Conservation (phyloP, 108 stramenopile genomes). For the Aurantiochytrium sp. region DNA sequence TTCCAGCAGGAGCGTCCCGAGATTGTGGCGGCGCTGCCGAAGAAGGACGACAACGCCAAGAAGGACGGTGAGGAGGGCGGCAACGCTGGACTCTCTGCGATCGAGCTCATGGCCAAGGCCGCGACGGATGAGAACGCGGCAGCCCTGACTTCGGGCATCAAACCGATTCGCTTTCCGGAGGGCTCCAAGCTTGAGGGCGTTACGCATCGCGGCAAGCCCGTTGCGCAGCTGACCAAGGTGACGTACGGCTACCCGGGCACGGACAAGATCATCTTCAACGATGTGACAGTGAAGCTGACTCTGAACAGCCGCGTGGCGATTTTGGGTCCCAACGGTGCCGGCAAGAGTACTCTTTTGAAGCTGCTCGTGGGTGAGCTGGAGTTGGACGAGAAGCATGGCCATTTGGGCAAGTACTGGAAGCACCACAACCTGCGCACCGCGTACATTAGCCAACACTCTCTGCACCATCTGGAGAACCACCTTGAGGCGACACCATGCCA, state of each 20-base stretch:
- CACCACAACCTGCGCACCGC: slow-evolving; percentile 52
- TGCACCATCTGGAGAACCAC: slow-evolving; percentile 39
- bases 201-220: slow-evolving; percentile 63
- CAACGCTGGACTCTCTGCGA: slow-evolving; percentile 82
- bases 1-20: slow-evolving; percentile 78
- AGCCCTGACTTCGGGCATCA: slow-evolving; percentile 68
- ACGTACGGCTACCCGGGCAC: slow-evolving; percentile 92
- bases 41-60: slow-evolving; percentile 93
- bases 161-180: slow-evolving; percentile 78
- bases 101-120: slow-evolving; percentile 78
- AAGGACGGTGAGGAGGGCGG: slow-evolving; percentile 81
- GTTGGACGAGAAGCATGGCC: slow-evolving; percentile 62
- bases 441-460: slow-evolving; percentile 56
- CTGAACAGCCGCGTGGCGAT: slow-evolving; percentile 92
- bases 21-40: slow-evolving; percentile 82
- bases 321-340: slow-evolving; percentile 78
- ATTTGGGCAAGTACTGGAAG: slow-evolving; percentile 44
- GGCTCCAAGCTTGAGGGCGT: slow-evolving; percentile 57
- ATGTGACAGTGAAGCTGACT: slow-evolving; percentile 91
- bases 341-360: slow-evolving; percentile 86
- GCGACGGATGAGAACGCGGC: slow-evolving; percentile 52
- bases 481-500: slow-evolving; percentile 8
- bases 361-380: slow-evolving; percentile 77
- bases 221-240: slow-evolving; percentile 85
- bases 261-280: slow-evolving; percentile 67